These are phyloP conservation scores for Mrakia frigida DNA, from an alignment of 768 basidiomycete species.

Conservation along the genomic window DNA sequence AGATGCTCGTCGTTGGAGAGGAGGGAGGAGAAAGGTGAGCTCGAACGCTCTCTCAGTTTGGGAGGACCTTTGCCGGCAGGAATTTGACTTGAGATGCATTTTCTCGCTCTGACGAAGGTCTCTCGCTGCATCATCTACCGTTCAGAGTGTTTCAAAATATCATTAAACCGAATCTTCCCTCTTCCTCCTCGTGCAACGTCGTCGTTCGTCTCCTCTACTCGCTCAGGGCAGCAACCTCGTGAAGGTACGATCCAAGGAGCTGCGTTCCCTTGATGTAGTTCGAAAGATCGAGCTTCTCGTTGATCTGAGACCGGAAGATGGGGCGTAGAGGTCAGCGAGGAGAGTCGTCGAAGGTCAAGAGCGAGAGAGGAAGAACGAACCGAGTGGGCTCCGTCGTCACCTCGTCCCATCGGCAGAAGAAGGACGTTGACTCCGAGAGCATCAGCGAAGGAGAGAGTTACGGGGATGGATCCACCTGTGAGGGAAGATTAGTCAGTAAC, in stretches of 20 bases:
- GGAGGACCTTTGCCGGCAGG: too few relatives aligned
- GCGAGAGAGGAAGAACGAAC: constrained; percentile 49
- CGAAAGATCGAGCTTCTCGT: constrained; percentile 85
- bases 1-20: background rate
- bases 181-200: background rate
- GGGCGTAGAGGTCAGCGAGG: constrained; percentile 28
- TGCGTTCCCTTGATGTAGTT: constrained; percentile 80
- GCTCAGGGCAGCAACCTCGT: constrained; percentile 54
- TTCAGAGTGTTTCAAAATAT: too few relatives aligned
- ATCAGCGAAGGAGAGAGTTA: constrained; percentile 90
- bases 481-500: background rate
- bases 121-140: too few relatives aligned
- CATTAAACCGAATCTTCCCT: background rate
- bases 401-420: constrained; percentile 63
- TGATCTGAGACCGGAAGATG: constrained; percentile 42
- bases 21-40: too few relatives aligned
- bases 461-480: constrained; percentile 70
- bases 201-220: constrained; percentile 6
- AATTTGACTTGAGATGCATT: too few relatives aligned
- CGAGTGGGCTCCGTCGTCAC: constrained; percentile 82
- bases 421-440: constrained; percentile 67
- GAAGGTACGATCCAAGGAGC: constrained; percentile 72
- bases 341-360: background rate
- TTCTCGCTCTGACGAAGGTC: too few relatives aligned
- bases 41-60: too few relatives aligned